Percentiles rank a stretch among this genome's conserved stretches.
These are phyloP conservation scores for Lasiodiplodia sp. DNA, from an alignment of 2,329 filamentous ascomycete species.

Conservation along the genomic window DNA sequence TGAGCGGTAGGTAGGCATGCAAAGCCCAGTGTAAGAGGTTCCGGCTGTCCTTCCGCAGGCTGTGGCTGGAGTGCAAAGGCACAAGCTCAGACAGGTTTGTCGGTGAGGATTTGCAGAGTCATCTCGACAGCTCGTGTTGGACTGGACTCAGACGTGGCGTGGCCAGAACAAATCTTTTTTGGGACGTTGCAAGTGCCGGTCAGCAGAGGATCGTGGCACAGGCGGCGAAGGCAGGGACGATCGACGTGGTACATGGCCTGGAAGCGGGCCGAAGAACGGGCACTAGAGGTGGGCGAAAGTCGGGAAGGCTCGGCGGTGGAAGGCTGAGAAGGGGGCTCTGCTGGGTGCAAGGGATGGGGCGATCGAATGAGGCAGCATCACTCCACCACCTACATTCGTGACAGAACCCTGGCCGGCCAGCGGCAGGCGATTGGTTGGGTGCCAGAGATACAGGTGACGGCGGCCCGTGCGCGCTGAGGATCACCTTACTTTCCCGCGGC, in stretches of 20 bases:
- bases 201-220: slow-evolving; percentile 23
- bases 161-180: neutral
- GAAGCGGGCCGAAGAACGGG: slow-evolving; percentile 11
- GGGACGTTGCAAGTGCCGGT: slow-evolving; percentile 4
- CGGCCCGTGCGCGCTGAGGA: slow-evolving; percentile 6
- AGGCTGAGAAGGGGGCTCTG: neutral
- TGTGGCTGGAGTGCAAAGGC: neutral
- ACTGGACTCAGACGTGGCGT: slow-evolving; percentile 3
- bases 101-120: neutral
- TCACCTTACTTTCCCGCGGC: slow-evolving; percentile 13
- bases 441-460: neutral
- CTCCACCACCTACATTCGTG: neutral
- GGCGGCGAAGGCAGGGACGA: neutral
- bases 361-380: slow-evolving; percentile 7
- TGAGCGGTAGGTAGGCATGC: neutral
- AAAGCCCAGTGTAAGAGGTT: neutral
- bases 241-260: neutral
- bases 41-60: neutral
- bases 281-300: slow-evolving; percentile 2
- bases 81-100: neutral
- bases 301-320: slow-evolving; percentile 2
- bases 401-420: neutral
- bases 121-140: neutral
- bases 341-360: neutral
- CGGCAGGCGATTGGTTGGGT: neutral